Conservation (phyloP, 2,329 filamentous ascomycete species). For the Colletotrichum echinochloae region DNA sequence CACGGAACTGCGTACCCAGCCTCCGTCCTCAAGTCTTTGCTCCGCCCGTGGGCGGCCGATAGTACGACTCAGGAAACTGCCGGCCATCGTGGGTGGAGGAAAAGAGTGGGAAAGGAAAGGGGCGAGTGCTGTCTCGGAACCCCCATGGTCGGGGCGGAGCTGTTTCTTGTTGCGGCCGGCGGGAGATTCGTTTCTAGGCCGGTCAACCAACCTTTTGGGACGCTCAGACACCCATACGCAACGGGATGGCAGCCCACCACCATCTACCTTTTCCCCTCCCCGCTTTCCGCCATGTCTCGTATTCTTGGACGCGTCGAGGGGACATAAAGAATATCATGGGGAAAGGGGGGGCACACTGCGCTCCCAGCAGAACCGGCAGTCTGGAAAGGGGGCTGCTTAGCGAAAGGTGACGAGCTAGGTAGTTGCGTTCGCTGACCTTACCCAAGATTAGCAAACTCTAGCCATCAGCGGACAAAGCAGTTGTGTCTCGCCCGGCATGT, state of each 20-base stretch:
- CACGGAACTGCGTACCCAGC: constrained; percentile 26
- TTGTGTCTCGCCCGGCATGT: constrained; percentile 37
- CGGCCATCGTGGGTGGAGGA: not conserved
- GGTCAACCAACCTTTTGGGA: not conserved
- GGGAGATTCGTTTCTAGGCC: constrained; percentile 24
- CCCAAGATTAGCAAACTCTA: constrained; percentile 16
- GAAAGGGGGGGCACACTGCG: not conserved
- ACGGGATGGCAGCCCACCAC: constrained; percentile 14
- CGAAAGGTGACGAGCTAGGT: not conserved
- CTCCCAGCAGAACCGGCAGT: constrained; percentile 22
- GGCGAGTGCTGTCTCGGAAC: constrained; percentile 34
- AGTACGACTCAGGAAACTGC: constrained; percentile 20
- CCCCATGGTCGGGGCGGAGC: constrained; percentile 33
- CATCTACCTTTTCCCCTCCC: not conserved
- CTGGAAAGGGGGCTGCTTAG: constrained; percentile 22
- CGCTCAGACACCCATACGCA: constrained; percentile 20
- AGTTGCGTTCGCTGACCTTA: constrained; percentile 7
- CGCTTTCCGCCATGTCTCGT: constrained; percentile 37
- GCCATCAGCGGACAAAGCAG: constrained; percentile 32
- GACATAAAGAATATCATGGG: constrained; percentile 24
- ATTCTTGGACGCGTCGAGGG: constrained; percentile 5
- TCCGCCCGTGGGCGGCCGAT: constrained; percentile 20
- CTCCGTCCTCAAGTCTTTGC: constrained; percentile 1
- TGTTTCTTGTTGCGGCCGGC: constrained; percentile 32
- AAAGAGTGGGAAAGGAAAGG: not conserved